Base-by-base conservation (phyloP, 2,329 filamentous ascomycete genomes). In the Madurella fahalii region DNA sequence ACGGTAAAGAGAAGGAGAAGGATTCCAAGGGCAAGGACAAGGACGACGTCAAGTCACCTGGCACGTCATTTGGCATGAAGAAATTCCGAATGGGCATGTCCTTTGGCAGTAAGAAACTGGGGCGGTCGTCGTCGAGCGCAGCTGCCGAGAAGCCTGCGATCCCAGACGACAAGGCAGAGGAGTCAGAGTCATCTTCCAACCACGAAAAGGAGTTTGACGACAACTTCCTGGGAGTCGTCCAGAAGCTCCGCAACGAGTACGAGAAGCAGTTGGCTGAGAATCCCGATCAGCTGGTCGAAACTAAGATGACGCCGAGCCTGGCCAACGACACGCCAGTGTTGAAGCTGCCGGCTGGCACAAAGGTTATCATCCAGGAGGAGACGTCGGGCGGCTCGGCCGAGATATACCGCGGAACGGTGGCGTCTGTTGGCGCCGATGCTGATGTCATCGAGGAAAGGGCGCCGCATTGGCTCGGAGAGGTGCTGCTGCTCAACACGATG, bases 401-500 rank as follows among this genome's bases (percentile, higher is more conserved):
- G 74, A 76, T 97, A 11, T 99, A 96, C 68, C 82, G 94, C 65
- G 93, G 94, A 30, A 95, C 87, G 2, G 89, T 97, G 2, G 87
- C 83, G 53, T 84, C 83, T 8, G 79, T 95, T 4, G 88, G 87
- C 1, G 77, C 82, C 45, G 89, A 95, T 64, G 86, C 86, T 17
- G 90, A 95, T 69, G 74, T 86, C 17, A 86, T 99, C 50, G 92
- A 97, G 72, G 87, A 90, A 65, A 83, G 86, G 40, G 91, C 87
- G 5, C 93, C 94, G 1, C 87, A 89, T 77, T 99, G 94, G 94
- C 78, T 99, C 7, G 92, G 89, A 13, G 92, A 97, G 60, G 81
- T 96, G 37, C 76, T 99, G 13, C 75, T 99, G 45, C 68, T 90
- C 77, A 96, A 96, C 68, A 80, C 83, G 67, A 83, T 90, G 9